These are phyloP conservation scores for Talinum fruticosum DNA, from an alignment of 148 eudicot genomes.

Conservation along the genomic window DNA sequence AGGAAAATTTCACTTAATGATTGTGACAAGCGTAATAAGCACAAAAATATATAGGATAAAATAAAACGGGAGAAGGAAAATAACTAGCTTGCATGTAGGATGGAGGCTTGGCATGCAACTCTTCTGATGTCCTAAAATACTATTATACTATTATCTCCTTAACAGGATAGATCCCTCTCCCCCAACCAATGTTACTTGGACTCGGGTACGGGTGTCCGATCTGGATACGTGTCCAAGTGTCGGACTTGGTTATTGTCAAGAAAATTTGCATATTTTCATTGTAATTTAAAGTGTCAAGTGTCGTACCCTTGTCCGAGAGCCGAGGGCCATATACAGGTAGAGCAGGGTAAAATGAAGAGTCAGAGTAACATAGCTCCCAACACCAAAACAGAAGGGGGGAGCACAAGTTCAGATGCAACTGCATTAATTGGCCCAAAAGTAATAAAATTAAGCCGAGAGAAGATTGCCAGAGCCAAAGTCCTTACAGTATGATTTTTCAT, in stretches of 20 bases:
- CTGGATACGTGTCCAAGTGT: no score
- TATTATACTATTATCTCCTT: no score
- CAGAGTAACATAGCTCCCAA: no score
- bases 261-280: no score
- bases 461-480: conserved; percentile 7
- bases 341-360: no score
- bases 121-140: not conserved
- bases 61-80: not conserved
- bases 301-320: no score
- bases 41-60: not conserved
- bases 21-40: not conserved
- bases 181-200: no score
- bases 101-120: not conserved
- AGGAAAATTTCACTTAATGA: no score
- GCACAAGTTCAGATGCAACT: not conserved
- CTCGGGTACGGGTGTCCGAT: no score
- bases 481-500: conserved; percentile 81
- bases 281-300: no score
- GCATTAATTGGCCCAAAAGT: not conserved
- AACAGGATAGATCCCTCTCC: not conserved
- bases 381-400: not conserved
- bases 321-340: no score
- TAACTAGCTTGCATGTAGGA: not conserved
- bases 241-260: no score
- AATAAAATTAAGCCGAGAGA: not conserved